Evolutionary conservation across 352 stramenopile genomes (phyloP), one percentile per base, ranked within the genome.

Genomic region (Ophiocytium majus): DNA sequence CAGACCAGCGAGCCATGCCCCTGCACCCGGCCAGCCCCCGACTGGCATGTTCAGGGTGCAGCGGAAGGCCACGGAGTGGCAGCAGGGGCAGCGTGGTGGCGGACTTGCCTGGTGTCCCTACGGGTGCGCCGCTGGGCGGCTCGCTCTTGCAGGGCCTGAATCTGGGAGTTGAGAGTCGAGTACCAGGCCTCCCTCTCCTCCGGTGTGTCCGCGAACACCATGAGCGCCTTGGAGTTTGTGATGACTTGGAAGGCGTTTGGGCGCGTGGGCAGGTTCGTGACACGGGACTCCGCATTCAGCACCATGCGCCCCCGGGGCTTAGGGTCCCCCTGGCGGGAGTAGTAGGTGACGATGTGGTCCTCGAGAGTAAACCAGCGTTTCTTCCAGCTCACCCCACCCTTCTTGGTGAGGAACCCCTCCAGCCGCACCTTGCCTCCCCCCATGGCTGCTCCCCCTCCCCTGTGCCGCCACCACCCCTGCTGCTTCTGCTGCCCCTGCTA

Each of bases 321-420:
- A 0, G 85, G 32, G 63, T 90, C 87, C 1, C 85, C 87, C 75
- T 90, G 85, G 63, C 86, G 90, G 34, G 50, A 86, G 78, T 87
- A 89, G 71, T 90, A 90, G 1, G 85, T 89, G 79, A 90, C 89
- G n/a, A 88, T 71, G 78, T 90, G 81, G 66, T 86, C 87, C 63
- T 90, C 74, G n/a, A 90, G 79, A 31, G 82, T 88, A 71, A 90
- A 90, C 74, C 79, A 90, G 36, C 87, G 76, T 35, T 83, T 80
- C 71, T 89, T 90, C 87, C 87, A 90, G 19, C 79, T 82, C 76
- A 90, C 85, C 5, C 87, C 84, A 31, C 87, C 85, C 50, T 90
- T 90, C 80, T 90, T 90, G 31, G 85, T 90, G 23, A 90, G 75
- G 49, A 84, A 90, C 23, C 86, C 86, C 57, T 90, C 86, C 32